Evolutionary conservation across 2,329 filamentous ascomycete species (phyloP).

Genomic region (Aspergillus sp.): DNA sequence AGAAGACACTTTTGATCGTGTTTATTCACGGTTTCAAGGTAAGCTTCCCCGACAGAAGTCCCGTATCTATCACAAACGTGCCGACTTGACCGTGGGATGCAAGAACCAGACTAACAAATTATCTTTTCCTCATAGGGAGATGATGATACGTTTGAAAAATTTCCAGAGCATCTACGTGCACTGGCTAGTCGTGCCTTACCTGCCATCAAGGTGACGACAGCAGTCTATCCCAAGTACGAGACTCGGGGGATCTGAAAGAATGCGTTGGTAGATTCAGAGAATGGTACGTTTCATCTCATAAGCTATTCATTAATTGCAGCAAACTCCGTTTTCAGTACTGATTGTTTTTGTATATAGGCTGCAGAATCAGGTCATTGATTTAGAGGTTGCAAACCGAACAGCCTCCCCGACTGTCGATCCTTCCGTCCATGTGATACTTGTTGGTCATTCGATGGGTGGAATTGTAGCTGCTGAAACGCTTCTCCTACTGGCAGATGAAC

Average conservation of each 20-base stretch:
- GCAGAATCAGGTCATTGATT: constrained; percentile 85
- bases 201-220: constrained; percentile 35
- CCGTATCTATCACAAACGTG: background rate
- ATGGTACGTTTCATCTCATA: constrained; percentile 31
- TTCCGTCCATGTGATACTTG: constrained; percentile 72
- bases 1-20: constrained; percentile 42
- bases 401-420: constrained; percentile 82
- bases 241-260: constrained; percentile 43
- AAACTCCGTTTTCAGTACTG: background rate
- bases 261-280: constrained; percentile 43
- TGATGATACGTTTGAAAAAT: constrained; percentile 45
- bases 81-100: background rate
- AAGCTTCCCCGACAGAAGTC: constrained; percentile 5
- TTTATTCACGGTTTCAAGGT: constrained; percentile 49
- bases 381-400: constrained; percentile 78
- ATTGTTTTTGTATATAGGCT: constrained; percentile 52
- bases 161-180: constrained; percentile 40
- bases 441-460: constrained; percentile 88
- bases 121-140: constrained; percentile 33
- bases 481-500: constrained; percentile 67
- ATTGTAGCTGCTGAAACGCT: constrained; percentile 90
- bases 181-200: constrained; percentile 40
- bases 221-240: constrained; percentile 47
- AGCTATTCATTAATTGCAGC: background rate
- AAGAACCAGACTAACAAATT: constrained; percentile 3